Conservation (phyloP, 2,329 filamentous ascomycete species). For the Ascochyta viciae-villosae region DNA sequence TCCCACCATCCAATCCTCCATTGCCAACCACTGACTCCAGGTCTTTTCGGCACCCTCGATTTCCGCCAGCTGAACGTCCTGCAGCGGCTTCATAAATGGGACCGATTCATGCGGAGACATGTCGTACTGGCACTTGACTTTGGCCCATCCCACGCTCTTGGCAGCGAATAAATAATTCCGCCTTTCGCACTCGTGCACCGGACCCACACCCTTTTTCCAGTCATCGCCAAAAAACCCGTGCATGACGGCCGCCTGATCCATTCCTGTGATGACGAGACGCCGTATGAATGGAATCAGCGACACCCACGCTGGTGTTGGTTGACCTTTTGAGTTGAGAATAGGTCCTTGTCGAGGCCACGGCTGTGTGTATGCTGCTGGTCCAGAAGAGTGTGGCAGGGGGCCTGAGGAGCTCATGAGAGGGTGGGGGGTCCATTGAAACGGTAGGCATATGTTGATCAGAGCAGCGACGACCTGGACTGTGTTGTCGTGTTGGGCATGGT, state of each 20-base stretch:
- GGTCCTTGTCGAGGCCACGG: conserved; percentile 54
- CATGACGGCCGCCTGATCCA: conserved; percentile 84
- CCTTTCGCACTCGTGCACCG: conserved; percentile 85
- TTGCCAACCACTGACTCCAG: conserved; percentile 95
- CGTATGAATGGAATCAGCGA: conserved; percentile 89
- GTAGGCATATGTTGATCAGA: conserved; percentile 89
- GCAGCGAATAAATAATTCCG: conserved; percentile 95
- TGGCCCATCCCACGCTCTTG: conserved; percentile 89
- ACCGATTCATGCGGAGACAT: conserved; percentile 82
- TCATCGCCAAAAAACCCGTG: conserved; percentile 98
- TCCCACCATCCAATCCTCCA: conserved; percentile 99
- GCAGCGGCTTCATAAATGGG: conserved; percentile 86
- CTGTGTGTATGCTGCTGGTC: conserved; percentile 43
- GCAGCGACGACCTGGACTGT: conserved; percentile 87
- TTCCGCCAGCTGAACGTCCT: conserved; percentile 77
- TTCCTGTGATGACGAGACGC: conserved; percentile 87
- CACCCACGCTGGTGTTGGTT: conserved; percentile 57
- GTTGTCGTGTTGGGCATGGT: conserved; percentile 83
- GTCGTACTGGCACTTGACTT: conserved; percentile 90
- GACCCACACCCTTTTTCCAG: conserved; percentile 80
- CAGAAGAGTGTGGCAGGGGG: conserved; percentile 40
- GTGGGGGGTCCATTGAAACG: conserved; percentile 73
- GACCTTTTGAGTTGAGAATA: conserved; percentile 46
- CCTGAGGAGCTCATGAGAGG: conserved; percentile 54
- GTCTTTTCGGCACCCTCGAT: conserved; percentile 80